Evolutionary conservation across 2,329 filamentous ascomycete species (phyloP).

Genomic region (Epichloe typhina): DNA sequence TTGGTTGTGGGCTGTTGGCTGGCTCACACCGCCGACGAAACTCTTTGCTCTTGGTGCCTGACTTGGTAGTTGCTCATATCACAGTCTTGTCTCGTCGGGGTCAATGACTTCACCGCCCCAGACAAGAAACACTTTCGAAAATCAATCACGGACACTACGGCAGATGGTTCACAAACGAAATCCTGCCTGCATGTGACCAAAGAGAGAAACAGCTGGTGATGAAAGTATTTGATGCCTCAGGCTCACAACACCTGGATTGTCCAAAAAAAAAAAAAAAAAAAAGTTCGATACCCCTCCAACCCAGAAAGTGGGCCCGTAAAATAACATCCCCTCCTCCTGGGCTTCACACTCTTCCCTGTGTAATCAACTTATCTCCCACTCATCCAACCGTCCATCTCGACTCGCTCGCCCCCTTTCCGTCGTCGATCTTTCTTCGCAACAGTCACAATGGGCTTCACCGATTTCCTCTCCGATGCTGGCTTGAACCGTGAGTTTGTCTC

Average conservation of each 20-base stretch:
- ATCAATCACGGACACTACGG: too few species aligned
- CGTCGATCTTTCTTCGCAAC: neutral
- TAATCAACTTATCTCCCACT: neutral
- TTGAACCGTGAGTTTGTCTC: slow-evolving; percentile 21
- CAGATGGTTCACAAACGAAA: too few species aligned
- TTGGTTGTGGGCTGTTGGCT: neutral
- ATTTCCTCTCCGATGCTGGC: slow-evolving; percentile 50
- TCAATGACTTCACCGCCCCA: too few species aligned
- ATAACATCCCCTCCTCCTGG: slow-evolving; percentile 2
- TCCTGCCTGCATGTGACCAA: too few species aligned
- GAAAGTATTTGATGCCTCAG: neutral
- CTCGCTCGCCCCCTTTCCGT: neutral
- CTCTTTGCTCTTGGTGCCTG: neutral
- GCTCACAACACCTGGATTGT: neutral
- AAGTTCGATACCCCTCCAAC: slow-evolving; percentile 4
- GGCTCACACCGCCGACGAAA: neutral
- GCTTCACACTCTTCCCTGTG: neutral
- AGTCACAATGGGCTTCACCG: slow-evolving; percentile 50
- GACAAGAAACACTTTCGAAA: too few species aligned
- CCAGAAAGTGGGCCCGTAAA: slow-evolving; percentile 4
- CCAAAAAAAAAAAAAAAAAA: neutral
- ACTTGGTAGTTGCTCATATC: neutral
- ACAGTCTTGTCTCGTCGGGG: too few species aligned
- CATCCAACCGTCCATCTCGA: neutral
- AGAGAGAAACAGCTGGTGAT: too few species aligned